A percentile compares a stretch with the other conserved stretches of the same genome.
Evolutionary conservation across 2,329 filamentous ascomycete genomes (phyloP).

Genomic region (Leptographium radiaticola): DNA sequence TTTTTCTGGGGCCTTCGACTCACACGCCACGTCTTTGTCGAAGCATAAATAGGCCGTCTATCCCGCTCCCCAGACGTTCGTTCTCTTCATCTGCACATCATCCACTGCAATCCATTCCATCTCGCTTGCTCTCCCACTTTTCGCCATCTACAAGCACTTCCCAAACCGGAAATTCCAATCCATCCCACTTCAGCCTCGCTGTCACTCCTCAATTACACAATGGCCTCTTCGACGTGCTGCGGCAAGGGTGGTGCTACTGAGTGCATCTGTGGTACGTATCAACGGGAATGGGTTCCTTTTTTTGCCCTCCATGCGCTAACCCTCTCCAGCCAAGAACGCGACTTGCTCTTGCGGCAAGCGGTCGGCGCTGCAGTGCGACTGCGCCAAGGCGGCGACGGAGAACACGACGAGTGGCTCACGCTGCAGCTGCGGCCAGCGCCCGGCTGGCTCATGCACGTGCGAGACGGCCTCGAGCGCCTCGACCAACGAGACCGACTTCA

Average conservation of each 20-base stretch:
- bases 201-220: not conserved
- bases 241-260: constrained; percentile 34
- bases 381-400: constrained; percentile 62
- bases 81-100: not conserved
- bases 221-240: constrained; percentile 38
- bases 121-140: too few relatives aligned
- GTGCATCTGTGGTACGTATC: constrained; percentile 43
- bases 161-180: not conserved
- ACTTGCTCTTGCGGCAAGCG: constrained; percentile 86
- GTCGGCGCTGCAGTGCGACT: constrained; percentile 74
- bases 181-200: not conserved
- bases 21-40: not conserved
- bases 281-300: not conserved
- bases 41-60: not conserved
- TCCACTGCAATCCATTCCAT: too few relatives aligned
- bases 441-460: constrained; percentile 71
- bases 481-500: constrained; percentile 71
- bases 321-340: constrained; percentile 41
- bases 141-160: not conserved
- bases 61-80: not conserved
- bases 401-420: constrained; percentile 60
- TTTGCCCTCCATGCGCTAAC: not conserved
- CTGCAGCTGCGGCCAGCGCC: constrained; percentile 74
- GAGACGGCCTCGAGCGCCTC: constrained; percentile 56
- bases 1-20: not conserved